Base-by-base conservation (phyloP, 2,329 filamentous ascomycete species). In the Aspergillus tanneri region DNA sequence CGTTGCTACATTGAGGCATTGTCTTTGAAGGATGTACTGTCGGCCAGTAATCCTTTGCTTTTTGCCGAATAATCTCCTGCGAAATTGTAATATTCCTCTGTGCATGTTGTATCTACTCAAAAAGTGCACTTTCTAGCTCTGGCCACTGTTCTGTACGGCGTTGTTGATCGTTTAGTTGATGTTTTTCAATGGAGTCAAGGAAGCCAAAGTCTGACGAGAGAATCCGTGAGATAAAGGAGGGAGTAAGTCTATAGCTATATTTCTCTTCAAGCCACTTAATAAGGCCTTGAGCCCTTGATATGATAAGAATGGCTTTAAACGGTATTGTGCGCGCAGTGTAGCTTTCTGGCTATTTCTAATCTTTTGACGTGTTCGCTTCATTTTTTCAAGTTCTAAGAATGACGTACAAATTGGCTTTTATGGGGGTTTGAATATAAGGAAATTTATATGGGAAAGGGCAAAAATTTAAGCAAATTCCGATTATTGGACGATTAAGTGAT, bases 1-100 rank as follows among this genome's bases (percentile, higher is more conserved):
- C 39, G 24, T 42, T 42, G 21, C 39, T 42, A 19, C 27, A 42
- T 10, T 5, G 14, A 27, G 39, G 39, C 39, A 42, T 42, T 2
- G 16, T 19, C 21, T 42, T 19, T 7, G 11, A 14, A 19, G 39
- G 39, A 42, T 42, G 30, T 14, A 42, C 4, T 5, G 22, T 24
- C 5, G 4, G 9, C 39, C 39, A 42, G 14, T 27, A 42, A 9
- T 30, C 7, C 39, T 14, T 42, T 3, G 24, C 39, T 27, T 42
- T 42, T 5, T 27, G 11, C 5, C 39, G 39, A 12, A 42, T 30
- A 18, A 28, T 12, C 10, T 30, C 39, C 12, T 42, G 39, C 6
- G 32, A 9, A 35, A 35, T 35, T 9, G 39, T 30, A 12, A 21
- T 42, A 5, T 14, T n/a, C 9, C 23, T 27, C 39, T 27, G 23